Base-by-base conservation (phyloP, 2,329 filamentous ascomycete species). In the Samsoniella hepiali region DNA sequence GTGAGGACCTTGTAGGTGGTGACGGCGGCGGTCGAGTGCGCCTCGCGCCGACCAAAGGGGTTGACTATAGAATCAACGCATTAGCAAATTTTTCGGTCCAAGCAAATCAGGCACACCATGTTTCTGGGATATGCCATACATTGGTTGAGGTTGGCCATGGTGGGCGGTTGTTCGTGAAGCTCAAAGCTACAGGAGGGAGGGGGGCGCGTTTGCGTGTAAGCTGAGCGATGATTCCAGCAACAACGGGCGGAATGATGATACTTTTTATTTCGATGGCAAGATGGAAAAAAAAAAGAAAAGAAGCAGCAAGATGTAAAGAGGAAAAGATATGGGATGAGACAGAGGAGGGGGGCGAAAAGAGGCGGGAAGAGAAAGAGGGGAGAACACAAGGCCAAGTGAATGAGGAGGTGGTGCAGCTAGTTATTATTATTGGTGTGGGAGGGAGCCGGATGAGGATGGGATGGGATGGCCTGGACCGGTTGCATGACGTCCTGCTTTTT, bases 1-100 rank as follows among this genome's bases (percentile, higher is more conserved):
- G 91, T 91, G 66, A 93, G 78, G 73, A 92, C 77, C 76, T 91
- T 93, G 83, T 95, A 95, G 42, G 86, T 81, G 67, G 86, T 79
- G 69, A 97, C 79, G 58, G 86, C 81, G 66, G 80, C 79, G 36
- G 78, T 75, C 65, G 82, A 82, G 72, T 91, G 88, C 22, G 84
- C 81, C 65, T 93, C 89, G 70, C 86, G 86, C 75, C 83, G 87
- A 65, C 84, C 80, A 77, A 95, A 95, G 34, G 91, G 91, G 74
- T 95, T 95, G 73, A 86, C 88, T 91, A 66, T 36, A 36, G 27
- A 32, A 32, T 31, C n/a, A 11, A 55, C 29, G 29, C n/a, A 8
- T 56, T 42, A 36, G 53, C 10, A 22, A 22, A 22, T 22, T 22
- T n/a, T 44, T 42, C 13, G 22, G 22, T 22, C 22, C 22, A 22